phyloP scores from a whole-genome alignment of 1,139 yeast species.

The Pichia sp. region DNA sequence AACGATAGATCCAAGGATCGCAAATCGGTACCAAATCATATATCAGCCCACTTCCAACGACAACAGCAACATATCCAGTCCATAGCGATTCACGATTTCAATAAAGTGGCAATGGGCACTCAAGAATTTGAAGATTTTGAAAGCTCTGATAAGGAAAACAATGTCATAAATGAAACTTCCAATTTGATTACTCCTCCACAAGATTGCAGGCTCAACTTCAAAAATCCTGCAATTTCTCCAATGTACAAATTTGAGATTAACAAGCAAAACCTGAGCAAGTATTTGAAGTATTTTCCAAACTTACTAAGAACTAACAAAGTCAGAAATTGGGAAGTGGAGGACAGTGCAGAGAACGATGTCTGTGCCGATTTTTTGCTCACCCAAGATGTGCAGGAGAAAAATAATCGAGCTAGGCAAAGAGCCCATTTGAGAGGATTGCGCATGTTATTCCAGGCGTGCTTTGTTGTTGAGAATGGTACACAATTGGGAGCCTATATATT shows the following conservation, averaged over 20 bases:
- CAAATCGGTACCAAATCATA: slow-evolving; percentile 4
- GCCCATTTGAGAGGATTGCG: slow-evolving; percentile 36
- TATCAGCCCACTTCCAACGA: slow-evolving; percentile 13
- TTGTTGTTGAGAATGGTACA: slow-evolving; percentile 33
- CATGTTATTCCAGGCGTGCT: slow-evolving; percentile 36
- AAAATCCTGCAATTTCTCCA: slow-evolving; percentile 23
- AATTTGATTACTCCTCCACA: slow-evolving; percentile 15
- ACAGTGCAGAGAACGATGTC: slow-evolving; percentile 32
- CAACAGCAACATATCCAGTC: slow-evolving; percentile 22
- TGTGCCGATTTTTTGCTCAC: slow-evolving; percentile 57
- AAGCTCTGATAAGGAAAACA: slow-evolving; percentile 7
- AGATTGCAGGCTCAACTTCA: slow-evolving; percentile 19
- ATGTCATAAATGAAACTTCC: neutral
- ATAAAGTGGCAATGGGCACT: slow-evolving; percentile 19
- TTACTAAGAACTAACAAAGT: slow-evolving; percentile 17
- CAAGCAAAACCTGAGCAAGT: slow-evolving; percentile 17
- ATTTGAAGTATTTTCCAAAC: slow-evolving; percentile 15
- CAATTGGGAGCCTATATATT: slow-evolving; percentile 35
- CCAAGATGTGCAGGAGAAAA: slow-evolving; percentile 42
- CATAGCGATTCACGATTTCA: slow-evolving; percentile 23
- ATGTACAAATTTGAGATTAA: slow-evolving; percentile 27
- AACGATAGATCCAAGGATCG: slow-evolving; percentile 4
- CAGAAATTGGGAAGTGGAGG: slow-evolving; percentile 31
- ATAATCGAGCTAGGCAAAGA: slow-evolving; percentile 31
- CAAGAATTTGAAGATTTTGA: neutral